Conservation (phyloP, 202 grass and related monocot species). For the Brachypodium distachyon region DNA sequence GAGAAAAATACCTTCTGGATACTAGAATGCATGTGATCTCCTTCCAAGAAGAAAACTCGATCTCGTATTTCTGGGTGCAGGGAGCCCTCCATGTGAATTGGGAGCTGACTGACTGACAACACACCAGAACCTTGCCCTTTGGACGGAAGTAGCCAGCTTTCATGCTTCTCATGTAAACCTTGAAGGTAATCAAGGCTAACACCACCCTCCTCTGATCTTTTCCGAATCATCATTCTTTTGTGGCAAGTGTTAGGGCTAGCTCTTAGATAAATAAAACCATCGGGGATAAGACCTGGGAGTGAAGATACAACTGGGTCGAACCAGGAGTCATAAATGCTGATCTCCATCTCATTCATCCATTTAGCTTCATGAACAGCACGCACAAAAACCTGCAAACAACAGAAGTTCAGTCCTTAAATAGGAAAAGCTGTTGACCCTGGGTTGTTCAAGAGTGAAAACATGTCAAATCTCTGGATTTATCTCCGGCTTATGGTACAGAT, state of each 20-base stretch:
- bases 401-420: neutral
- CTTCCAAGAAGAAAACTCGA: constrained; percentile 61
- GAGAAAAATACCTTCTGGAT: constrained; percentile 60
- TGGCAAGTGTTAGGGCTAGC: constrained; percentile 77
- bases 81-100: constrained; percentile 41
- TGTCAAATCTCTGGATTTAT: neutral
- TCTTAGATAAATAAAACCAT: constrained; percentile 88
- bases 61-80: constrained; percentile 66
- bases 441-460: neutral
- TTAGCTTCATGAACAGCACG: constrained; percentile 82
- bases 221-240: constrained; percentile 64
- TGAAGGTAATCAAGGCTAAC: constrained; percentile 64
- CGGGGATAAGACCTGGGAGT: constrained; percentile 69
- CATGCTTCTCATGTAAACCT: constrained; percentile 82
- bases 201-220: constrained; percentile 62
- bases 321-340: constrained; percentile 91
- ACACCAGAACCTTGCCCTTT: constrained; percentile 36
- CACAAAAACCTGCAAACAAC: constrained; percentile 61
- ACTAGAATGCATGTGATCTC: constrained; percentile 69
- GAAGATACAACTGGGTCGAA: constrained; percentile 86
- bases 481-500: neutral
- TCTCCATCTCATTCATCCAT: constrained; percentile 85
- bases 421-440: neutral
- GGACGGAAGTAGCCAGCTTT: constrained; percentile 70
- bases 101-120: constrained; percentile 63